Base-by-base conservation (phyloP, 2,329 filamentous ascomycete genomes). In the Fusarium coicis region DNA sequence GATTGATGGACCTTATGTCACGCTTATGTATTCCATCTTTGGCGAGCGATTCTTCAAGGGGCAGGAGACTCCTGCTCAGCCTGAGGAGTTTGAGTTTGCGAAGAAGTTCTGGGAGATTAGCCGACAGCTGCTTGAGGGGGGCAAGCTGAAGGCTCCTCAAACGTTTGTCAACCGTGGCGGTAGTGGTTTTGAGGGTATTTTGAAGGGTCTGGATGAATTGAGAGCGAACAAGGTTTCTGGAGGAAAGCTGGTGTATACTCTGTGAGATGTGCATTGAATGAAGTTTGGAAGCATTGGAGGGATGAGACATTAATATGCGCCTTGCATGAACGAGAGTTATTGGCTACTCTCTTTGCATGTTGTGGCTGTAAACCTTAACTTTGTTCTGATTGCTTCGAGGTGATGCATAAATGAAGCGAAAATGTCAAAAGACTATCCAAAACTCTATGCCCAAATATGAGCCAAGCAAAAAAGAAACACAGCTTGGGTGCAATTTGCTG, bases 21-120 rank as follows among this genome's bases (percentile, higher is more conserved):
- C 63, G 7, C 32, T 67, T 2, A 67, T 67, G 63, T 68, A 68
- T 21, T 67, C 63, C 5, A 61, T 68, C 18, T 67, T 68, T 42
- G 66, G 66, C 3, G 66, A 68, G 39, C 47, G 43, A 9, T 70
- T 61, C n/a, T 26, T 60, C 21, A 49, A 57, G 10, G 56, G 44
- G 19, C 10, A 36, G 23, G 55, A 66, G 23, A 61, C 50, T 0
- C 61, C 66, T 2, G 34, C 59, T 30, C 52, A 59, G 23, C 65
- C 46, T 8, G 61, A 71, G 12, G 55, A 58, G 21, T 57, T 67
- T 42, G 62, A 67, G 28, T 70, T 63, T 34, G 68, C 52, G 0
- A 62, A 63, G 26, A 49, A 40, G 28, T 63, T 71, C 36, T 63
- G 56, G 56, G 62, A 67, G 19, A 42, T 71, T 7, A 14, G 55